Evolutionary conservation across 257 asterid genomes (phyloP), one percentile per base, ranked within the genome.

Genomic region (Fraxinus anomala): DNA sequence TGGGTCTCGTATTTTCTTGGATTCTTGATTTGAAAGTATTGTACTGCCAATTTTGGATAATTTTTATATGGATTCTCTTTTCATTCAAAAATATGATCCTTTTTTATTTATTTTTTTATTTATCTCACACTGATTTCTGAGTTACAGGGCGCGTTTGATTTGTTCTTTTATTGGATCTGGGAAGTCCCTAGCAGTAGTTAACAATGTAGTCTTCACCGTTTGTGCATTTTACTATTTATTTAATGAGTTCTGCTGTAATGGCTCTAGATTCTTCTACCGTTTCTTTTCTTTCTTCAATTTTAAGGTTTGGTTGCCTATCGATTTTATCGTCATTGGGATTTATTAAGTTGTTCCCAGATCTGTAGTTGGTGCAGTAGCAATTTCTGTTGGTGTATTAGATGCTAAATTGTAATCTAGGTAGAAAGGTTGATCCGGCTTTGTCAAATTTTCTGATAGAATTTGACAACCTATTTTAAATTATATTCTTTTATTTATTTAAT

Each of bases 301-400:
- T 47, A 65, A 33, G 23, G 7, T 68, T 40, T 7, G 19, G 19
- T 24, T 56, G 17, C 44, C 19, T 51, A 24, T 63, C 33, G 72
- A n/a, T 13, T 78, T 65, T 67, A 19, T 68, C 72, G 37, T 73
- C 70, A 6, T 73, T 67, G 79, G 82, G 70, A 72, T 77, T n/a
- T 19, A 72, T 73, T 63, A 31, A 39, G 33, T 82, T 42, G 33
- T 79, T 81, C 74, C 74, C 86, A 87, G 92, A 89, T 89, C 91
- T 87, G 83, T 59, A 80, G 80, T 78, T 76, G 75, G 42, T 77
- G 59, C 78, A 75, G 67, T 72, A 61, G 66, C 74, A 6, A 80
- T 68, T 79, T 76, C 68, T 68, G 33, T 75, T 13, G 66, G 33
- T 74, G 68, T 67, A 23, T 40, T 7, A 30, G 40, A 74, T 65